Evolutionary conservation across 139 green algal genomes (phyloP).

Genomic region (Coccomyxa sp.): DNA sequence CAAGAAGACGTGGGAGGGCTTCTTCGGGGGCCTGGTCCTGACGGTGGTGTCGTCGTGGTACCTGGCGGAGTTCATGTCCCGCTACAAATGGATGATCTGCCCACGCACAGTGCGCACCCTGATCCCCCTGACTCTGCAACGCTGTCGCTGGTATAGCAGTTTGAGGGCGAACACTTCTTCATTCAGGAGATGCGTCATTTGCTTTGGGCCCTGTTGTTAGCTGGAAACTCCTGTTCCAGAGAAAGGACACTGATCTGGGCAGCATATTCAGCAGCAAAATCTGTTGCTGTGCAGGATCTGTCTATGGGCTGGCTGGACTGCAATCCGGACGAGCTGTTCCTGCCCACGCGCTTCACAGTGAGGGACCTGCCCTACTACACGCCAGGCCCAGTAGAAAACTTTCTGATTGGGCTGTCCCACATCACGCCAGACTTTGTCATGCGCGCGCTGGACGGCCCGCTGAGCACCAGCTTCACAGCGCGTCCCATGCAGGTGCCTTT

Average conservation of each 20-base stretch:
- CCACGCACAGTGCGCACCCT: constrained; percentile 56
- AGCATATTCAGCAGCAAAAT: no score
- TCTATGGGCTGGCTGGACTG: constrained; percentile 60
- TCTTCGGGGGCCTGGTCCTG: constrained; percentile 80
- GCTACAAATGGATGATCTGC: constrained; percentile 88
- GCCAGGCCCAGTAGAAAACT: constrained; percentile 13
- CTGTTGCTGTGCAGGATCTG: constrained; percentile 37
- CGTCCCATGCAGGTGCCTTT: constrained; percentile 45
- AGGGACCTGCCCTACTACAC: constrained; percentile 23
- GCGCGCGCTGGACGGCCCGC: not conserved
- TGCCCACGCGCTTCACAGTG: constrained; percentile 37
- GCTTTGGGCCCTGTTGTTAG: no score
- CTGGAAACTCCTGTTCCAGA: no score
- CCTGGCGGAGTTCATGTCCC: constrained; percentile 55
- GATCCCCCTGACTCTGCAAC: no score
- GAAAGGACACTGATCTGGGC: not conserved
- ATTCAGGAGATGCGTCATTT: no score
- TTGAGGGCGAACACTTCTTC: no score
- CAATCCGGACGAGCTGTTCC: constrained; percentile 55
- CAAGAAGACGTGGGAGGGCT: constrained; percentile 99
- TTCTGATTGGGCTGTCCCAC: constrained; percentile 3
- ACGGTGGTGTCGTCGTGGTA: constrained; percentile 80
- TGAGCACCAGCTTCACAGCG: constrained; percentile 17
- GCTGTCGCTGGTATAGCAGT: no score
- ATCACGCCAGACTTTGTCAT: constrained; percentile 4